A percentile compares a stretch with the other conserved stretches of the same genome.
Conservation (phyloP, 495 filamentous ascomycete genomes). For the Patellaria atrata region DNA sequence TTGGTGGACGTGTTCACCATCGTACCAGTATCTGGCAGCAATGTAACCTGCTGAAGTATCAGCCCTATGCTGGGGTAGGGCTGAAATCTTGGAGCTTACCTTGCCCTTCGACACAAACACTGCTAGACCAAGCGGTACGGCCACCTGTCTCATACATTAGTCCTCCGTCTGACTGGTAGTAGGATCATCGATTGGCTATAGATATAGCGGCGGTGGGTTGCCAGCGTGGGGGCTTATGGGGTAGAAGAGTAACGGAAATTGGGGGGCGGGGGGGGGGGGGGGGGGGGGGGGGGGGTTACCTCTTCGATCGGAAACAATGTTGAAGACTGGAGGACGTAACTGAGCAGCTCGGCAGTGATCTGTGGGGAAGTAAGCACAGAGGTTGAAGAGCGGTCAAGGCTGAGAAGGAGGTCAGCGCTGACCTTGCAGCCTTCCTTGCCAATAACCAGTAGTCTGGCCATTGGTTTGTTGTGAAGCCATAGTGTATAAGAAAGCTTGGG, state of each 20-base stretch:
- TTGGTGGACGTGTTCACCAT: constrained; percentile 8
- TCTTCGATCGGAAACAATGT: constrained; percentile 18
- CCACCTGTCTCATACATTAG: constrained; percentile 18
- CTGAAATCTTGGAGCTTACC: too few relatives aligned
- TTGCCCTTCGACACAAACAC: constrained; percentile 9
- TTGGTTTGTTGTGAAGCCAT: constrained; percentile 3
- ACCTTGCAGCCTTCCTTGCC: constrained; percentile 11
- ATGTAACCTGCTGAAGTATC: too few relatives aligned
- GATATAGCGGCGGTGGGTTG: too few relatives aligned
- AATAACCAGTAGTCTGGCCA: too few relatives aligned
- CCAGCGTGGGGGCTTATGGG: too few relatives aligned
- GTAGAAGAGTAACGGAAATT: too few relatives aligned
- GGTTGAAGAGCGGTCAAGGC: background rate
- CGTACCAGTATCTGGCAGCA: constrained; percentile 17
- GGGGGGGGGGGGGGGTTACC: too few relatives aligned
- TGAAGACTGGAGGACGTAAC: constrained; percentile 7
- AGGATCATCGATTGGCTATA: too few relatives aligned
- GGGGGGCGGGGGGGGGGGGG: too few relatives aligned
- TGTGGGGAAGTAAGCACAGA: constrained; percentile 1
- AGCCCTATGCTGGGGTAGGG: too few relatives aligned
- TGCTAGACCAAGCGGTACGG: constrained; percentile 19
- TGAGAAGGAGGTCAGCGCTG: constrained; percentile 1
- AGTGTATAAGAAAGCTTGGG: too few relatives aligned
- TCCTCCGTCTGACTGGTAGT: too few relatives aligned
- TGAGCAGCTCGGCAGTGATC: constrained; percentile 7